Percentiles rank a stretch among this genome's conserved stretches.
These are phyloP conservation scores for Pseudonitzschia pungens DNA, from an alignment of 108 stramenopile species.

Conservation along the genomic window DNA sequence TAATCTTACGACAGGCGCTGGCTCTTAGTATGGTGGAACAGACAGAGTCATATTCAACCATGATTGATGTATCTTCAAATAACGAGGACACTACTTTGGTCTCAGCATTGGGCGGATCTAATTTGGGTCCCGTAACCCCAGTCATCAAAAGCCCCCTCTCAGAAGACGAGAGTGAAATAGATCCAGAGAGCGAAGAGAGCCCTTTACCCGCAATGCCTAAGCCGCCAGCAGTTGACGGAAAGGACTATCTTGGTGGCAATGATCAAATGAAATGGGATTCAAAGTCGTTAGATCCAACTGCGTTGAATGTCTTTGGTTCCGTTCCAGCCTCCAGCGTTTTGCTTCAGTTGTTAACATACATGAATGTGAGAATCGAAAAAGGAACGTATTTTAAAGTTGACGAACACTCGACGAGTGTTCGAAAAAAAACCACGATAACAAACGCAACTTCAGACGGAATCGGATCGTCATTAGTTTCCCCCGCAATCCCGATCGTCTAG, in stretches of 20 bases:
- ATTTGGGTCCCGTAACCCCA: constrained; percentile 23
- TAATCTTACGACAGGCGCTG: constrained; percentile 42
- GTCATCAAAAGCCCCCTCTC: background rate
- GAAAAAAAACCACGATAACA: background rate
- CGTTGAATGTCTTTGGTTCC: constrained; percentile 57
- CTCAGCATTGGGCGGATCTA: background rate
- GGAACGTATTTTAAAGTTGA: constrained; percentile 19
- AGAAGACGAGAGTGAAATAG: background rate
- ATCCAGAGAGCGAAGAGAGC: constrained; percentile 20
- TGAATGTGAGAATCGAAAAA: constrained; percentile 39
- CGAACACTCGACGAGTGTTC: background rate
- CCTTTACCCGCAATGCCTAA: constrained; percentile 42
- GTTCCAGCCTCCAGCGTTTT: constrained; percentile 68
- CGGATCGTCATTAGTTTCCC: constrained; percentile 35
- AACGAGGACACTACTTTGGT: background rate
- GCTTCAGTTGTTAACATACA: constrained; percentile 51
- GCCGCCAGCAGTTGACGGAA: constrained; percentile 31
- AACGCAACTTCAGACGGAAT: constrained; percentile 37
- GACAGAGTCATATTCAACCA: background rate
- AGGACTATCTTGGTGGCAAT: constrained; percentile 8
- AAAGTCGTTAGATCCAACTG: constrained; percentile 59
- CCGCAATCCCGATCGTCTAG: constrained; percentile 20
- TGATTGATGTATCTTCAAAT: constrained; percentile 10
- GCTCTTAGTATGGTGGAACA: constrained; percentile 36
- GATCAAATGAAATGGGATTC: constrained; percentile 27